A percentile compares a stretch with the other conserved stretches of the same genome.
These are phyloP conservation scores for Flueggea neowawraea DNA, from an alignment of 441 rosid genomes.

Conservation along the genomic window DNA sequence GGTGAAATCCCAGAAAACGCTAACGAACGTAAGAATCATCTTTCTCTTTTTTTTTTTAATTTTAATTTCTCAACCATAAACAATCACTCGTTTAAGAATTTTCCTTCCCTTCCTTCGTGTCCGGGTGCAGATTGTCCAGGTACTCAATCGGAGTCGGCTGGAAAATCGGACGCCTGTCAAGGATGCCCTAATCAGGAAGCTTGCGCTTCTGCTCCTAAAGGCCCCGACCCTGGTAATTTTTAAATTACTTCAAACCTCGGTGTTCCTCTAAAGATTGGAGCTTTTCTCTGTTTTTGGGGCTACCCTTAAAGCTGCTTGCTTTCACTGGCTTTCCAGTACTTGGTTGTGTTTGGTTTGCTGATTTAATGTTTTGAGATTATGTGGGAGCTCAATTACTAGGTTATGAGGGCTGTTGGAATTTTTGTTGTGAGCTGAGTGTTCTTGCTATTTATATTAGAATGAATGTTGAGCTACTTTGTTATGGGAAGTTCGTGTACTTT, in stretches of 20 bases:
- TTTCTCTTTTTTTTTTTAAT: neutral
- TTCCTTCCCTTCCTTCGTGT: conserved; percentile 6
- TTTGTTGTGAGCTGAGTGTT: neutral
- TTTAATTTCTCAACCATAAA: too few species aligned
- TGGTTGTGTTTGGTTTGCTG: neutral
- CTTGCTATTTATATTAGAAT: neutral
- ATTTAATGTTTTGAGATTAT: too few species aligned
- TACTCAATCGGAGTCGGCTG: conserved; percentile 65
- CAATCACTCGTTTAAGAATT: neutral
- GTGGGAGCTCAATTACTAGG: too few species aligned
- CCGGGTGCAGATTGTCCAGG: conserved; percentile 71
- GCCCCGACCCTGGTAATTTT: conserved; percentile 87
- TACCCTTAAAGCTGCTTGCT: neutral
- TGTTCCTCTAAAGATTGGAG: neutral
- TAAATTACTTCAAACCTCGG: neutral
- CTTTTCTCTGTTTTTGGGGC: neutral
- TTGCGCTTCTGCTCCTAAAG: conserved; percentile 96
- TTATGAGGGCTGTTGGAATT: too few species aligned
- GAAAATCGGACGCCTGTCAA: conserved; percentile 69
- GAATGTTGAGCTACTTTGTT: neutral
- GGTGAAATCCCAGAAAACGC: conserved; percentile 85
- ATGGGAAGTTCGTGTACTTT: too few species aligned
- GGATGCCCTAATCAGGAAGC: conserved; percentile 93
- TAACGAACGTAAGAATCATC: conserved; percentile 52
- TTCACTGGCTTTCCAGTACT: neutral